Base-by-base conservation (phyloP, 345 rosid species). In the Brassica incana region DNA sequence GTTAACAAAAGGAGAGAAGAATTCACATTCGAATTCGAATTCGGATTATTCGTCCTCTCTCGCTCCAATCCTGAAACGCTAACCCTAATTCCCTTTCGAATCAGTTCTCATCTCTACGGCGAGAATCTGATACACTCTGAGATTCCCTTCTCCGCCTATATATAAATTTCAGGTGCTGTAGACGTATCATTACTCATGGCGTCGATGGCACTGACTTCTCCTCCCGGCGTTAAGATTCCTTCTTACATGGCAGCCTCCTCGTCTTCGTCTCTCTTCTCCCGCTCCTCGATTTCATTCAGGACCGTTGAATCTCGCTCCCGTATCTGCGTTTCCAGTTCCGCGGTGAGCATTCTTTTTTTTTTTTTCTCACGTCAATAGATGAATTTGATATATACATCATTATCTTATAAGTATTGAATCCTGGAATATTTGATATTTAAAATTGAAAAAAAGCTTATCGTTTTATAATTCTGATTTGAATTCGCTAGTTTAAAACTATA, bases 131-230 rank as follows among this genome's bases (percentile, higher is more conserved):
- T 61, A 6, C 56, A 27, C 65, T 56, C 58, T 6, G 73, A 76
- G 68, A 76, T 43, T 77, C 25, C 58, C 29, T 43, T 69, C 35
- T 9, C 16, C 80, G 69, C 35, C 0, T 48, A 48, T 48, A 48
- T 38, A 66, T 36, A 35, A 36, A 3, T 9, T 14, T 67, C 32
- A 68, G 74, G 74, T 69, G 64, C 65, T 69, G 25, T 45, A 27
- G 80, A 70, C 76, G 54, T 15, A 52, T 15, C 29, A 27, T 15
- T 18, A 38, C 20, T 76, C 20, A 86, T 86, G 92, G 85, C 89
- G 72, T 76, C 90, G 4, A 27, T 88, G 10, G 83, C 85, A 36
- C 16, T 85, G 63, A 84, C 81, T 11, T 77, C 88, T 33, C 85
- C 85, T 52, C 84, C 85, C 18, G 69, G 77, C 69, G 70, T 71